Base-by-base conservation (phyloP, 306 rosid species). In the Aeschynomene evenia region DNA sequence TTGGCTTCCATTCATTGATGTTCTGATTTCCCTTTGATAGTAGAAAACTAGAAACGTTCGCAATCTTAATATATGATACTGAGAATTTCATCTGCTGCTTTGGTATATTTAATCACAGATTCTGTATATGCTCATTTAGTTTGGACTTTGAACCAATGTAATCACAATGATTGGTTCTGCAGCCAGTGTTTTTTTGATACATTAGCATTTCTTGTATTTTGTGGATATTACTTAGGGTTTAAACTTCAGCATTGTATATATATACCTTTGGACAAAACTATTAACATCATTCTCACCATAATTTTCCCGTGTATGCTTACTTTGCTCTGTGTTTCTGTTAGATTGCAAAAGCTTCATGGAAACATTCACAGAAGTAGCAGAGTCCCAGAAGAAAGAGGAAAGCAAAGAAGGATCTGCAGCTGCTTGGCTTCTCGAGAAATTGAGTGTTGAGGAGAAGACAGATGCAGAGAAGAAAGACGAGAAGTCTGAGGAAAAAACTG, bases 321-420 rank as follows among this genome's bases (percentile, higher is more conserved):
- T 46, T 45, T 63, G 14, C 49, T 22, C 68, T 70, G 15, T 52
- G 37, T 54, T 42, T 15, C 54, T 26, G 2, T 51, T 66, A 95
- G 99, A 95, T 77, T 83, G 89, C 89, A 91, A 78, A 70, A 77
- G 55, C 56, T 95, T 95, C 83, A 95, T 87, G 97, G 97, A 91
- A 74, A 87, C 45, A 56, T 95, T 95, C 75, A 86, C 85, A 80
- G 99, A 95, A 83, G 88, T 89, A 72, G 97, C 95, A 0, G 99
- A 95, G 74, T 85, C 96, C 54, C 91, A 91, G 75, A 75, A 74
- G 70, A 59, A 64, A 74, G 95, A 77, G 68, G 99, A 95, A 51
- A 74, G 78, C 54, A 16, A 73, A 23, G 91, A 83, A 50, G 84
- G 92, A 43, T 66, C 90, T 55, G 85, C 77, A 21, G 84, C 97